Percentiles rank a stretch among this genome's conserved stretches.
Evolutionary conservation across 208 protist genomes (phyloP).

Genomic region (Wallacemonas sp.): DNA sequence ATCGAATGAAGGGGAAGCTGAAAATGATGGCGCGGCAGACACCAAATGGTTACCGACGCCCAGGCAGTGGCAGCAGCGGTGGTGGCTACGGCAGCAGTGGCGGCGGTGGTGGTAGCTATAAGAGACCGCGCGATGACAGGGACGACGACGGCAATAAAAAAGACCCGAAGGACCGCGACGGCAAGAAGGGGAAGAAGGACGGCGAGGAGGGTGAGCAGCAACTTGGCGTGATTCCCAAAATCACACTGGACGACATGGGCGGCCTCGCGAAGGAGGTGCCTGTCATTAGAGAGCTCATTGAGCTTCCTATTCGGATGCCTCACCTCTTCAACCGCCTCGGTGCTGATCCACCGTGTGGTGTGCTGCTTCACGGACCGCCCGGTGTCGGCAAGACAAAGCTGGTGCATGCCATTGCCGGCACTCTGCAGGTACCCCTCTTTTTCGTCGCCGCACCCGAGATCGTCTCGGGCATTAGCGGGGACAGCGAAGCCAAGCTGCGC

Average conservation of each 20-base stretch:
- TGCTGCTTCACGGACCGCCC: slow-evolving; percentile 97
- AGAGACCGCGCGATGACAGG: slow-evolving; percentile 29
- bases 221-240: slow-evolving; percentile 79
- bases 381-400: slow-evolving; percentile 96
- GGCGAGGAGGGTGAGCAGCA: slow-evolving; percentile 7
- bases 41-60: slow-evolving; percentile 23
- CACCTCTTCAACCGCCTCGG: slow-evolving; percentile 96
- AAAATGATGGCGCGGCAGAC: slow-evolving; percentile 49
- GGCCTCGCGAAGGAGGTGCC: slow-evolving; percentile 89
- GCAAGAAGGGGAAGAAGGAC: slow-evolving; percentile 19
- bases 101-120: slow-evolving; percentile 7
- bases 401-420: slow-evolving; percentile 94
- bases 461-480: slow-evolving; percentile 98
- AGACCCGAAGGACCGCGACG: slow-evolving; percentile 17
- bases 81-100: not conserved
- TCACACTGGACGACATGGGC: slow-evolving; percentile 91
- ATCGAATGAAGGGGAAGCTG: slow-evolving; percentile 58
- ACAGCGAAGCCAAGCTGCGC: slow-evolving; percentile 97
- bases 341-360: slow-evolving; percentile 93
- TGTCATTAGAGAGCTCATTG: slow-evolving; percentile 95
- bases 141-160: slow-evolving; percentile 11
- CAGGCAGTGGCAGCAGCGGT: slow-evolving; percentile 1
- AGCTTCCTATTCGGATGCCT: slow-evolving; percentile 93
- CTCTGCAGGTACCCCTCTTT: slow-evolving; percentile 93
- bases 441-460: slow-evolving; percentile 96